Evolutionary conservation across 1,284 basidiomycete species (phyloP).

Genomic region (Cutaneotrichosporon sp.): DNA sequence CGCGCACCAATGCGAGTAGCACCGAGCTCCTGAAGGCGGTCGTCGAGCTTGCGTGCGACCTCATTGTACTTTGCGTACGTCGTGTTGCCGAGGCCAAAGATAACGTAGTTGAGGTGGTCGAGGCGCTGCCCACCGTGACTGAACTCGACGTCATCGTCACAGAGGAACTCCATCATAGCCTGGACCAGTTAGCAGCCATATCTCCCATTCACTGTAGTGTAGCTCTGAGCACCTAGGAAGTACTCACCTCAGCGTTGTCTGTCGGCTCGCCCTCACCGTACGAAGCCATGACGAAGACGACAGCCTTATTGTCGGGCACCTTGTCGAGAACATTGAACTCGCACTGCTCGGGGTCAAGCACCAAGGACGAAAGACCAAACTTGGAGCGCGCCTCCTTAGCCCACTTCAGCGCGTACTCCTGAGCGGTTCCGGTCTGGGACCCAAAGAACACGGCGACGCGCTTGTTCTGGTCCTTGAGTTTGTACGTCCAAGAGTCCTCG

Average conservation of each 20-base stretch:
- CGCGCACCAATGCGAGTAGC: constrained; percentile 79
- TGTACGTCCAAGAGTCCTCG: neutral
- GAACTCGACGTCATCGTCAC: constrained; percentile 81
- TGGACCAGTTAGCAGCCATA: neutral
- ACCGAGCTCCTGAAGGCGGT: constrained; percentile 69
- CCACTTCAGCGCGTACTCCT: constrained; percentile 88
- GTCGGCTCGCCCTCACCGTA: constrained; percentile 99
- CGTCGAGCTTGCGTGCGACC: constrained; percentile 75
- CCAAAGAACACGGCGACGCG: constrained; percentile 92
- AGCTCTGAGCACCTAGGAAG: no score
- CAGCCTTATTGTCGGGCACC: constrained; percentile 76
- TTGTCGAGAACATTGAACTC: constrained; percentile 94
- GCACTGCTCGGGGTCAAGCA: constrained; percentile 94
- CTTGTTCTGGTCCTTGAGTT: constrained; percentile 65
- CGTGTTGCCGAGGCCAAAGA: constrained; percentile 90
- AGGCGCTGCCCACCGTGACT: constrained; percentile 62
- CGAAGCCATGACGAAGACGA: constrained; percentile 87
- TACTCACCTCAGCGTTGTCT: constrained; percentile 83
- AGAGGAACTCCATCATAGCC: constrained; percentile 82
- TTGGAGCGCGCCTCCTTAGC: constrained; percentile 92
- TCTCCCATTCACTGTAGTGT: neutral
- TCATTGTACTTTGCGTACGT: constrained; percentile 95
- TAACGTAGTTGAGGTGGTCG: constrained; percentile 84
- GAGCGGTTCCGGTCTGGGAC: constrained; percentile 95
- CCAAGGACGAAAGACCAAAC: constrained; percentile 85